Conservation (phyloP, 768 basidiomycete genomes). For the Leccinum broughii region DNA sequence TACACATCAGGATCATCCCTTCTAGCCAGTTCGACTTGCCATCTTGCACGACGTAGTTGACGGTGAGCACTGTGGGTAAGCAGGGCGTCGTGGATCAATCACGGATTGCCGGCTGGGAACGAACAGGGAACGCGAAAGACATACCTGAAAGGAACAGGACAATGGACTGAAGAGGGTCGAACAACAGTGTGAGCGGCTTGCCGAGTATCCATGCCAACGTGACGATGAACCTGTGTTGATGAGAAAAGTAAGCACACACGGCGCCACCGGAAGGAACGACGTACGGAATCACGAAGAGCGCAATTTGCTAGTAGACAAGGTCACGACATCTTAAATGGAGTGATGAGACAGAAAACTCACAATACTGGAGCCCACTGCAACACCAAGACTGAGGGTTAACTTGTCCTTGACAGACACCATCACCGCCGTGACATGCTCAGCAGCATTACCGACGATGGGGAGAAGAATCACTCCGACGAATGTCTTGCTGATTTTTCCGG, state of each 20-base stretch:
- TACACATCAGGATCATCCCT: constrained; percentile 75
- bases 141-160: constrained; percentile 22
- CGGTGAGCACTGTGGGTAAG: constrained; percentile 59
- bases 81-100: neutral
- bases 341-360: constrained; percentile 41
- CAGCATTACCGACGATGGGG: constrained; percentile 91
- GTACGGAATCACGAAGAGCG: constrained; percentile 65
- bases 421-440: constrained; percentile 91
- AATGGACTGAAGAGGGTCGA: constrained; percentile 82
- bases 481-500: constrained; percentile 62
- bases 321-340: neutral
- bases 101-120: neutral
- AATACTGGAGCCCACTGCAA: constrained; percentile 86
- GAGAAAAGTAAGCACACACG: constrained; percentile 9
- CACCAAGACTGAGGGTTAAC: constrained; percentile 80
- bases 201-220: constrained; percentile 78
- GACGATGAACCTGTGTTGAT: constrained; percentile 60
- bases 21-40: constrained; percentile 95
- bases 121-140: constrained; percentile 15
- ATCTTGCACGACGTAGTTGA: constrained; percentile 84
- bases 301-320: constrained; percentile 56
- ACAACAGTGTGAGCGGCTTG: constrained; percentile 78
- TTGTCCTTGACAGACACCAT: constrained; percentile 90
- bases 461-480: constrained; percentile 88
- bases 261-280: constrained; percentile 19